These are phyloP conservation scores for Ceratobasidium sp. DNA, from an alignment of 1,284 basidiomycete species.

Conservation along the genomic window DNA sequence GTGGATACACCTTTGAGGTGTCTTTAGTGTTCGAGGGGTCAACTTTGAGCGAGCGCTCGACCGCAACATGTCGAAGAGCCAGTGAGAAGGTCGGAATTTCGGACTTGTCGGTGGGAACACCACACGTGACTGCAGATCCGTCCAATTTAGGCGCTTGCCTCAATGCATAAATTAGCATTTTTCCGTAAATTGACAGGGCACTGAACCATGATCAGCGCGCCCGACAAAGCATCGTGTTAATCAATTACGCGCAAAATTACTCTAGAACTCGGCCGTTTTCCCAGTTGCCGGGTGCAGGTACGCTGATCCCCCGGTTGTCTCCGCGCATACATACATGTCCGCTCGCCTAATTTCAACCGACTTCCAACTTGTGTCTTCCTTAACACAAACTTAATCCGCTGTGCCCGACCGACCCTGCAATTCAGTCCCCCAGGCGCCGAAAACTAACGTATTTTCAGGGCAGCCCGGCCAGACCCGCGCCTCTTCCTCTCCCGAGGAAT, in stretches of 20 bases:
- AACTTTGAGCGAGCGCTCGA: slow-evolving; percentile 30
- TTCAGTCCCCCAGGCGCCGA: neutral
- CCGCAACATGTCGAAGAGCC: slow-evolving; percentile 30
- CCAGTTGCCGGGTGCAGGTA: slow-evolving; percentile 1
- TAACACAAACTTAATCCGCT: slow-evolving; percentile 11
- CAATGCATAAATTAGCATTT: slow-evolving; percentile 28
- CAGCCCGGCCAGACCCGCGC: slow-evolving; percentile 8
- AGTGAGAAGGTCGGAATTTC: slow-evolving; percentile 41
- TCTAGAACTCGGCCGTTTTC: slow-evolving; percentile 5
- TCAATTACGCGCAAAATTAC: slow-evolving; percentile 22
- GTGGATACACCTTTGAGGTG: slow-evolving; percentile 33
- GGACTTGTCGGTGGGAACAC: slow-evolving; percentile 16
- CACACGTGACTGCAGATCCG: slow-evolving; percentile 32
- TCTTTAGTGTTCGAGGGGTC: neutral
- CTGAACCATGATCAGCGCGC: neutral
- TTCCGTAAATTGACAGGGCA: slow-evolving; percentile 20
- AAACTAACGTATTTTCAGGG: neutral
- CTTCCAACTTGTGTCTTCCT: neutral
- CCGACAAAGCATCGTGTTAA: neutral
- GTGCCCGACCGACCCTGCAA: neutral
- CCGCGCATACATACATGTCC: slow-evolving; percentile 7
- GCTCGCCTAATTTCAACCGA: neutral
- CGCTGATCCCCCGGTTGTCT: slow-evolving; percentile 13
- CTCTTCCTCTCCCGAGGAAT: slow-evolving; percentile 22
- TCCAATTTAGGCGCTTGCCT: slow-evolving; percentile 2